These are phyloP conservation scores for Alternaria novae-zelandiae DNA, from an alignment of 2,329 filamentous ascomycete species.

Conservation along the genomic window DNA sequence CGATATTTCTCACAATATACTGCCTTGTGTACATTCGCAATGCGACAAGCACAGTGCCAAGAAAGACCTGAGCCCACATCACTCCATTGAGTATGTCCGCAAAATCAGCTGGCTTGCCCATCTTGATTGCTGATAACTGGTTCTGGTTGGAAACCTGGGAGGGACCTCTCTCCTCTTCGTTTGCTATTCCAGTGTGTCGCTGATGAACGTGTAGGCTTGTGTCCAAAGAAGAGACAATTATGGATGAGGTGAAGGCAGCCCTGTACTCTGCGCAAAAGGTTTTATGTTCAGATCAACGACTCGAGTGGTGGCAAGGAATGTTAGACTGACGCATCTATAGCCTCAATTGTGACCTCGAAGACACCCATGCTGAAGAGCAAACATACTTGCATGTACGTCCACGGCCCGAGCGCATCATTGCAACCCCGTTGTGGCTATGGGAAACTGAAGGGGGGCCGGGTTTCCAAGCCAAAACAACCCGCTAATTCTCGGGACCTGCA, in stretches of 20 bases:
- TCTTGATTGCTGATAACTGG: not conserved
- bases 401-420: not conserved
- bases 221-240: not conserved
- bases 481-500: not conserved
- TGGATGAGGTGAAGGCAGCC: not conserved
- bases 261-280: not conserved
- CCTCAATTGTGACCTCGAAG: not conserved
- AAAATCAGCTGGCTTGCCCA: constrained; percentile 31
- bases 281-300: not conserved
- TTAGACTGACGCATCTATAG: not conserved
- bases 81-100: constrained; percentile 34
- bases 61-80: constrained; percentile 38
- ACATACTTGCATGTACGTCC: constrained; percentile 1
- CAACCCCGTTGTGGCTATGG: not conserved
- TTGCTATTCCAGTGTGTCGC: not conserved
- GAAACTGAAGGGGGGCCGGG: not conserved
- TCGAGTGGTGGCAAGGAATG: not conserved
- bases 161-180: not conserved
- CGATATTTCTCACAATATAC: constrained; percentile 34
- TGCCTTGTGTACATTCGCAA: constrained; percentile 38
- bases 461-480: not conserved
- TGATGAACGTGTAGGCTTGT: not conserved
- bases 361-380: constrained; percentile 9
- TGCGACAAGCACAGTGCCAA: constrained; percentile 33
- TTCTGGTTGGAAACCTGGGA: not conserved